These are phyloP conservation scores for Coemansia pectinata DNA, from an alignment of 192 early-diverging fungal species.

Conservation along the genomic window DNA sequence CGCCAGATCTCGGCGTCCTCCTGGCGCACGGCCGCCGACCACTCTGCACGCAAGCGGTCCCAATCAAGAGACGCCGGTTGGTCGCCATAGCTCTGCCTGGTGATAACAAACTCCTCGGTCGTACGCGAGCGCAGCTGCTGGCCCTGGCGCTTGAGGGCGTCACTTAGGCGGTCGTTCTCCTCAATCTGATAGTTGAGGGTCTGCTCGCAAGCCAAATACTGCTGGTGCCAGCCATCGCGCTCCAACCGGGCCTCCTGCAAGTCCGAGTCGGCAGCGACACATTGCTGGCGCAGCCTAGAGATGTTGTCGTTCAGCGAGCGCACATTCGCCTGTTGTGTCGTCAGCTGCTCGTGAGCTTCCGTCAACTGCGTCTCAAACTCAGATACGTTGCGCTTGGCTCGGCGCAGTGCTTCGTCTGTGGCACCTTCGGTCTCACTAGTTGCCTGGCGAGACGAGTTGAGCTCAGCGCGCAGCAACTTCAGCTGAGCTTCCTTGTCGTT, in stretches of 20 bases:
- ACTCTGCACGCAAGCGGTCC: slow-evolving; percentile 24
- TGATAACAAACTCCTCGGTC: slow-evolving; percentile 11
- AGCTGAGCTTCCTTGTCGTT: slow-evolving; percentile 24
- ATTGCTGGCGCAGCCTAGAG: slow-evolving; percentile 30
- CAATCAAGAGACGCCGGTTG: slow-evolving; percentile 17
- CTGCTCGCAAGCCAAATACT: slow-evolving; percentile 18
- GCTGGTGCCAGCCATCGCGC: slow-evolving; percentile 44
- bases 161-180: slow-evolving; percentile 21
- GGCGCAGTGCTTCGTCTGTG: slow-evolving; percentile 11
- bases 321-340: slow-evolving; percentile 23
- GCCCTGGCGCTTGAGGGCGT: slow-evolving; percentile 3
- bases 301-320: slow-evolving; percentile 24
- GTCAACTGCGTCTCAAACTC: slow-evolving; percentile 28
- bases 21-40: neutral
- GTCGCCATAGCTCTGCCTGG: slow-evolving; percentile 12
- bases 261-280: slow-evolving; percentile 13
- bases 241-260: slow-evolving; percentile 35
- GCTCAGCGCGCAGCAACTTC: slow-evolving; percentile 3
- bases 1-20: slow-evolving; percentile 21
- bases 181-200: slow-evolving; percentile 19
- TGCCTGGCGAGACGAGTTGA: slow-evolving; percentile 16
- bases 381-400: slow-evolving; percentile 7
- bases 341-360: slow-evolving; percentile 28
- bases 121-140: slow-evolving; percentile 14
- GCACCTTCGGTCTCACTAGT: neutral